Percentiles rank a stretch among this genome's conserved stretches.
Evolutionary conservation across 495 filamentous ascomycete species (phyloP).

Genomic region (Aspergillus taichungensis): DNA sequence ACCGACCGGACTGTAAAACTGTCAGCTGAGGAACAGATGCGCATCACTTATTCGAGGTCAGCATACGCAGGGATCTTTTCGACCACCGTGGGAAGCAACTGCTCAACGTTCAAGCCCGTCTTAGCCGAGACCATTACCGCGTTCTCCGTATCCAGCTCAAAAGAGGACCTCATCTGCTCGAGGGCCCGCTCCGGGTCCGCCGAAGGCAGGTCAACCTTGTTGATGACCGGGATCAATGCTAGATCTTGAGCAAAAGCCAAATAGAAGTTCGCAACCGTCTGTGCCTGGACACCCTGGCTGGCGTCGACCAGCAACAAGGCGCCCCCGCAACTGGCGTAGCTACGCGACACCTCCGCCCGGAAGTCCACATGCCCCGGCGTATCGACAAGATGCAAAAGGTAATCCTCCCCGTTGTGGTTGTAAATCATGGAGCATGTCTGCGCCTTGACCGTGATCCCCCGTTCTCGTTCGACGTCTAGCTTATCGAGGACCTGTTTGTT

Average conservation of each 20-base stretch:
- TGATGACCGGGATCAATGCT: slow-evolving; percentile 80
- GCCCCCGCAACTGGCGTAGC: slow-evolving; percentile 91
- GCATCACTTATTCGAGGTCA: background rate
- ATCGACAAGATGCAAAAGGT: slow-evolving; percentile 90
- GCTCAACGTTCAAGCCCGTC: slow-evolving; percentile 77
- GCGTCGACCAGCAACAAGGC: slow-evolving; percentile 90
- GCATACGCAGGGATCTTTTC: slow-evolving; percentile 67
- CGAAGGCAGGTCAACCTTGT: slow-evolving; percentile 88
- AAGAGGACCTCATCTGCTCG: slow-evolving; percentile 73
- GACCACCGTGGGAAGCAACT: slow-evolving; percentile 74
- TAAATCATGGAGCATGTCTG: slow-evolving; percentile 98
- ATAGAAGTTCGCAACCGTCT: slow-evolving; percentile 97
- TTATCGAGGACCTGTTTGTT: slow-evolving; percentile 98
- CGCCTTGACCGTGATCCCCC: slow-evolving; percentile 97
- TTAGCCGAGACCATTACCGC: slow-evolving; percentile 89
- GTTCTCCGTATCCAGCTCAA: slow-evolving; percentile 75
- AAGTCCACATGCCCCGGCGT: slow-evolving; percentile 98
- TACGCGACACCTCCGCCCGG: slow-evolving; percentile 86
- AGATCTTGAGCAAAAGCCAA: slow-evolving; percentile 88
- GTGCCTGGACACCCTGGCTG: slow-evolving; percentile 84
- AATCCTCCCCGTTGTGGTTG: slow-evolving; percentile 74
- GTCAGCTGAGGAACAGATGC: slow-evolving; percentile 9
- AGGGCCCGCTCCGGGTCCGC: slow-evolving; percentile 79
- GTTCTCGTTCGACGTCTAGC: slow-evolving; percentile 89
- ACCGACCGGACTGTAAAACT: slow-evolving; percentile 51